Evolutionary conservation across 202 grass and related monocot species (phyloP).

Genomic region (Zoysia matrella): DNA sequence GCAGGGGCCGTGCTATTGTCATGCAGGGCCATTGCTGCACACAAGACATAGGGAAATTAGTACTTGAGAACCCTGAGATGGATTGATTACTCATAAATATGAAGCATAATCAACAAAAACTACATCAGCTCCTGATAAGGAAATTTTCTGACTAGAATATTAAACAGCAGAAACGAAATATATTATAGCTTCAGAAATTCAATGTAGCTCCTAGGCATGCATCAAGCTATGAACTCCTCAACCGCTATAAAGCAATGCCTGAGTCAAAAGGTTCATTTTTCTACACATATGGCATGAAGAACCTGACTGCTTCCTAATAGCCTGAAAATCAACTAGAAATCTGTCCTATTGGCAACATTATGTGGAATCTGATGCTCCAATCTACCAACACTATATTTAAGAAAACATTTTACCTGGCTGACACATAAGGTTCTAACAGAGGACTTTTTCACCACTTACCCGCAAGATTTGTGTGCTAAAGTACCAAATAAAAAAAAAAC

Average conservation of each 20-base stretch:
- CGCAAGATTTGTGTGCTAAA: neutral
- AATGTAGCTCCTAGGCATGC: too few species aligned
- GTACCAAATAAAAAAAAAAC: neutral
- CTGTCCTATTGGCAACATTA: too few species aligned
- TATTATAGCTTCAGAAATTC: neutral
- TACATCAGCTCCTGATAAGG: neutral
- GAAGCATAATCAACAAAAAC: neutral
- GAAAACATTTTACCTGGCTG: too few species aligned
- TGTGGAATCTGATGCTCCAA: too few species aligned
- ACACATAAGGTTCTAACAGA: too few species aligned
- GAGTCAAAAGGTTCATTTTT: too few species aligned
- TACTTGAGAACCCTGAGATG: neutral
- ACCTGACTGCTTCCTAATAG: too few species aligned
- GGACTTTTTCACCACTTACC: neutral
- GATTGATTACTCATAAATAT: neutral
- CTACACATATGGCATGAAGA: too few species aligned
- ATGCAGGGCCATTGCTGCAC: constrained; percentile 54
- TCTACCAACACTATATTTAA: too few species aligned
- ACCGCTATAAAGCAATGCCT: too few species aligned
- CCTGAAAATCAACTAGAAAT: too few species aligned
- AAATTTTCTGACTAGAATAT: constrained; percentile 4
- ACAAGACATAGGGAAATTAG: constrained; percentile 16
- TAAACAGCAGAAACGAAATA: neutral
- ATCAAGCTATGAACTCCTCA: too few species aligned
- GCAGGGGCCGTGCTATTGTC: constrained; percentile 17